These are phyloP conservation scores for Trichoderma atrobrunneum DNA, from an alignment of 2,329 filamentous ascomycete genomes.

Conservation along the genomic window DNA sequence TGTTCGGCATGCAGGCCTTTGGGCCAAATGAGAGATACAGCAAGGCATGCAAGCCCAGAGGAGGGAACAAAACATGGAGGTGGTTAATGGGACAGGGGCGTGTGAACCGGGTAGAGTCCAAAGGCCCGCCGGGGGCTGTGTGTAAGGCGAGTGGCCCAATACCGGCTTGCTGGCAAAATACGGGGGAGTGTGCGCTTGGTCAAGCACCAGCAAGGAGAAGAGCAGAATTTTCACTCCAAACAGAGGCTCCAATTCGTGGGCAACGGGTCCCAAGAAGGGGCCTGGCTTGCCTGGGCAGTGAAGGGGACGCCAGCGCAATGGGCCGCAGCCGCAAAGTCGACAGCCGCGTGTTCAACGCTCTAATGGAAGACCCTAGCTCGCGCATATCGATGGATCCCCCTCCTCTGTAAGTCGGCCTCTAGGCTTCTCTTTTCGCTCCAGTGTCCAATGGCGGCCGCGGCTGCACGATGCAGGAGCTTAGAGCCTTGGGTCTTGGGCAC, in stretches of 20 bases:
- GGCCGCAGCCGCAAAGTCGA: slow-evolving; percentile 12
- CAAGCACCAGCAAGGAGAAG: slow-evolving; percentile 9
- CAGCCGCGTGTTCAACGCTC: slow-evolving; percentile 15
- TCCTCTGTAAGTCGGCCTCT: slow-evolving; percentile 1
- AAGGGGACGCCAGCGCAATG: slow-evolving; percentile 14
- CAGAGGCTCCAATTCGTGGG: slow-evolving; percentile 9
- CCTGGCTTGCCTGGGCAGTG: slow-evolving; percentile 2
- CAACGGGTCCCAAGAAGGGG: slow-evolving; percentile 4
- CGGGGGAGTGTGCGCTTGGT: slow-evolving; percentile 3
- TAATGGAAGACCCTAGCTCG: slow-evolving; percentile 3
- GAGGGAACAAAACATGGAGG: background rate
- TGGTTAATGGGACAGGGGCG: slow-evolving; percentile 9
- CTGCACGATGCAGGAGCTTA: slow-evolving; percentile 19
- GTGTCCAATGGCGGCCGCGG: slow-evolving; percentile 3
- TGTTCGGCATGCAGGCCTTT: slow-evolving; percentile 17
- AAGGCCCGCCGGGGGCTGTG: slow-evolving; percentile 8
- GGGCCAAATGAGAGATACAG: slow-evolving; percentile 17
- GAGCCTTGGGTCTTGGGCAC: slow-evolving; percentile 2
- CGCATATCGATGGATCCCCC: slow-evolving; percentile 14
- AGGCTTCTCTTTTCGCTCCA: background rate
- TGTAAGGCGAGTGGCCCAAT: slow-evolving; percentile 14
- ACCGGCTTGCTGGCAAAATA: slow-evolving; percentile 17
- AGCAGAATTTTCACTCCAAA: slow-evolving; percentile 11
- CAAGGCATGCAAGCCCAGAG: slow-evolving; percentile 14
- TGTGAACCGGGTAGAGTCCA: slow-evolving; percentile 15